A percentile compares a stretch with the other conserved stretches of the same genome.
Evolutionary conservation across 148 eudicot genomes (phyloP).

Genomic region (Drosera capensis): DNA sequence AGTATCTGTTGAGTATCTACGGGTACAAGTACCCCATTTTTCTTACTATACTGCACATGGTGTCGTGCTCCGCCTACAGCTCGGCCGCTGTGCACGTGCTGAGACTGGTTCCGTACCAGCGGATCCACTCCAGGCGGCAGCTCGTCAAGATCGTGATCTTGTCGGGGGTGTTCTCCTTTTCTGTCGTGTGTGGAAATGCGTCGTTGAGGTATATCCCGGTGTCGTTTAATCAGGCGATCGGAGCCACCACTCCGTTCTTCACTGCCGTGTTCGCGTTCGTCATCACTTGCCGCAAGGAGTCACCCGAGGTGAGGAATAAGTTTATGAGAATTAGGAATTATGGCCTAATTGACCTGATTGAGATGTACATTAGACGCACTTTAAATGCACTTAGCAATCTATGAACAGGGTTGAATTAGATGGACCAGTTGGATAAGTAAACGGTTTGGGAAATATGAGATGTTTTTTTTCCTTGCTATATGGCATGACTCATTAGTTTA

Average conservation of each 20-base stretch:
- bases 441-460: too few relatives aligned
- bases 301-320: too few relatives aligned
- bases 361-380: too few relatives aligned
- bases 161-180: constrained; percentile 52
- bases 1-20: constrained; percentile 57
- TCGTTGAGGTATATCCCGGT: constrained; percentile 65
- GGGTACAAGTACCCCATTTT: constrained; percentile 75
- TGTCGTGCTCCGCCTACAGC: constrained; percentile 44
- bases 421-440: too few relatives aligned
- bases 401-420: too few relatives aligned
- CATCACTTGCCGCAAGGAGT: constrained; percentile 51
- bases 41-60: constrained; percentile 69
- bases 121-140: constrained; percentile 35
- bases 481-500: too few relatives aligned
- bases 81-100: constrained; percentile 34
- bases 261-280: constrained; percentile 68
- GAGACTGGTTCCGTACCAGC: constrained; percentile 41
- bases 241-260: constrained; percentile 82
- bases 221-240: constrained; percentile 78
- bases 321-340: too few relatives aligned
- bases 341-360: too few relatives aligned
- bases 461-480: too few relatives aligned
- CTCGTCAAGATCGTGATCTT: constrained; percentile 47
- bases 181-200: constrained; percentile 75
- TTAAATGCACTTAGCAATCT: too few relatives aligned